Evolutionary conservation across 257 asterid genomes (phyloP).

Genomic region (Lavandula angustifolia): DNA sequence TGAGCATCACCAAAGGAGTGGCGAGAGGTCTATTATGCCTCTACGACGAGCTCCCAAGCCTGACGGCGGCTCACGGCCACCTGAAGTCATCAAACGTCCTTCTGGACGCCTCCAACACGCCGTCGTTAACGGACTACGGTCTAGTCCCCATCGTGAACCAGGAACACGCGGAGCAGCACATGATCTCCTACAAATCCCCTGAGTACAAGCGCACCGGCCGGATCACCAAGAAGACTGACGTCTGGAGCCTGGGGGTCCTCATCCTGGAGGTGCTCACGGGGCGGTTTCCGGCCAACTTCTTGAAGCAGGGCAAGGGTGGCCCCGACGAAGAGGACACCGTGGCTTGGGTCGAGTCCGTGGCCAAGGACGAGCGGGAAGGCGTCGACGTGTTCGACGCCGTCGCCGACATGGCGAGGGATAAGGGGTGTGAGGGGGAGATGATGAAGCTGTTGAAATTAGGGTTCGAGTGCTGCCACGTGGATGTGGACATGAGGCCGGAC

Average conservation of each 20-base stretch:
- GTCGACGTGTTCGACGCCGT: slow-evolving; percentile 65
- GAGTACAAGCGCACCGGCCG: slow-evolving; percentile 56
- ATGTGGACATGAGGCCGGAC: slow-evolving; percentile 65
- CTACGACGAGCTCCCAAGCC: slow-evolving; percentile 73
- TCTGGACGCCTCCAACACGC: slow-evolving; percentile 46
- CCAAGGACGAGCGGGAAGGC: slow-evolving; percentile 37
- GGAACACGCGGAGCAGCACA: slow-evolving; percentile 74
- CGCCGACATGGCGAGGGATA: slow-evolving; percentile 48
- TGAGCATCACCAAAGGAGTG: slow-evolving; percentile 73
- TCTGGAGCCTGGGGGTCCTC: slow-evolving; percentile 81
- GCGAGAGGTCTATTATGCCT: slow-evolving; percentile 68
- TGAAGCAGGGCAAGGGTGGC: slow-evolving; percentile 55
- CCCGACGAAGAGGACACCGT: slow-evolving; percentile 46
- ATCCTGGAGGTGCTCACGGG: slow-evolving; percentile 77
- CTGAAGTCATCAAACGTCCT: slow-evolving; percentile 88
- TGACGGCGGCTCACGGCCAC: slow-evolving; percentile 91
- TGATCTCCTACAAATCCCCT: slow-evolving; percentile 83
- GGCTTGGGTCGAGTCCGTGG: slow-evolving; percentile 54
- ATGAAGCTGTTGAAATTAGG: slow-evolving; percentile 66
- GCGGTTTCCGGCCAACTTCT: slow-evolving; percentile 60
- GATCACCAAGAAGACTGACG: slow-evolving; percentile 79
- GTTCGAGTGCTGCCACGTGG: slow-evolving; percentile 54
- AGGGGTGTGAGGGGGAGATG: slow-evolving; percentile 57
- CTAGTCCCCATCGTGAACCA: slow-evolving; percentile 75
- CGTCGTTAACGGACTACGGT: slow-evolving; percentile 76